phyloP scores from a whole-genome alignment of 1,139 yeast genomes.

The Candida pseudoviswanathii region DNA sequence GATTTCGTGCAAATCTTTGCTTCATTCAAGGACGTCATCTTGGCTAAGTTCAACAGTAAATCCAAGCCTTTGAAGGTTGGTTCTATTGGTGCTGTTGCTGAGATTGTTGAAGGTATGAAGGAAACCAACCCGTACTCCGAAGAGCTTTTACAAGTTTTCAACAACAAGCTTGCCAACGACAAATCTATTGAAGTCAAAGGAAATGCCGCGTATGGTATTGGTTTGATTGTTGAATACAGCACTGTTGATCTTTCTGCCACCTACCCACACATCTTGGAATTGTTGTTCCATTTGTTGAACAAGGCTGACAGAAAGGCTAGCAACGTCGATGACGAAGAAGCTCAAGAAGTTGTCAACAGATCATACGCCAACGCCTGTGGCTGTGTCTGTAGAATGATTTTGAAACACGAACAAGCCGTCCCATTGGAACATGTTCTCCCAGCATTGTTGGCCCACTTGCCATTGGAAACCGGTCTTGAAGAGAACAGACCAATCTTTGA shows the following conservation, averaged over 20 bases:
- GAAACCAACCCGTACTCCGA: slow-evolving; percentile 65
- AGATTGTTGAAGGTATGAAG: slow-evolving; percentile 78
- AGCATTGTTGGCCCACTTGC: slow-evolving; percentile 75
- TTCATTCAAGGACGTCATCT: slow-evolving; percentile 69
- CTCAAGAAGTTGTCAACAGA: slow-evolving; percentile 78
- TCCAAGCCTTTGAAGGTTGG: slow-evolving; percentile 77
- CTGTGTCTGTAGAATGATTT: slow-evolving; percentile 90
- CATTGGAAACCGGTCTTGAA: slow-evolving; percentile 85
- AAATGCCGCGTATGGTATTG: slow-evolving; percentile 95
- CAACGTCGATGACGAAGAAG: slow-evolving; percentile 68
- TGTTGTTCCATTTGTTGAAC: slow-evolving; percentile 75
- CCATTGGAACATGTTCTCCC: slow-evolving; percentile 83
- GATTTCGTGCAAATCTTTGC: slow-evolving; percentile 75
- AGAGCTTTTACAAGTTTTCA: slow-evolving; percentile 70
- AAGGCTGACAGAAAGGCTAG: slow-evolving; percentile 74
- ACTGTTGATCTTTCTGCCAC: slow-evolving; percentile 59
- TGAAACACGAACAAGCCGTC: slow-evolving; percentile 69
- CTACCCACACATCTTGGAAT: slow-evolving; percentile 71
- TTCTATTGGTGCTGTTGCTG: slow-evolving; percentile 89
- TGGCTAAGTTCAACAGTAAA: slow-evolving; percentile 62
- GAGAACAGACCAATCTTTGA: slow-evolving; percentile 91
- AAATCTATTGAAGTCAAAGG: slow-evolving; percentile 89
- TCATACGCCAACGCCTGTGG: slow-evolving; percentile 95
- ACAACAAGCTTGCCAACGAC: slow-evolving; percentile 71
- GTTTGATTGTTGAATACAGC: slow-evolving; percentile 68